Percentiles rank a stretch among this genome's conserved stretches.
phyloP scores from a whole-genome alignment of 1,139 yeast species.

The Saccharomycopsis phalli region DNA sequence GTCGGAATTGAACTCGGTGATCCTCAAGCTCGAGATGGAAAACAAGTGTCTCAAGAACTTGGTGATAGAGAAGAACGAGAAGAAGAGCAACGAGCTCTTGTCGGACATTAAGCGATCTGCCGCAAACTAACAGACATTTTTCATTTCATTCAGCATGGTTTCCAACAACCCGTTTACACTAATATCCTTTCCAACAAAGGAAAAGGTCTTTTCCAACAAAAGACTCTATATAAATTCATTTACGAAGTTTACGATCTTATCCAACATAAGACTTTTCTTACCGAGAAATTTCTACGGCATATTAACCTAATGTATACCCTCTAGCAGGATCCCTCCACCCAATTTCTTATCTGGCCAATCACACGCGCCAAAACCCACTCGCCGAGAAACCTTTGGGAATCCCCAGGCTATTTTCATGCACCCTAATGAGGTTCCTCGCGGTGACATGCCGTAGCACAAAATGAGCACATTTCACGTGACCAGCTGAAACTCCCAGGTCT shows the following conservation, averaged over 20 bases:
- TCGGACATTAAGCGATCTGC: constrained; percentile 17
- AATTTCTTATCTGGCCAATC: too few relatives aligned
- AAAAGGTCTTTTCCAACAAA: constrained; percentile 8
- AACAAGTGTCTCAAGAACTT: constrained; percentile 43
- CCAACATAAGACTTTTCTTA: constrained; percentile 14
- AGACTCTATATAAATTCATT: not conserved
- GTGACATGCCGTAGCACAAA: not conserved
- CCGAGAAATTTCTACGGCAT: too few relatives aligned
- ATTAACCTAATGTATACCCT: too few relatives aligned
- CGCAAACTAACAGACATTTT: not conserved
- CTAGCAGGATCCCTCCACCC: too few relatives aligned
- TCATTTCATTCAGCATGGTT: not conserved
- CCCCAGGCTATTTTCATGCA: too few relatives aligned
- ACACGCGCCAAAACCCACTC: too few relatives aligned
- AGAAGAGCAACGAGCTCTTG: constrained; percentile 22
- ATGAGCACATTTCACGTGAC: not conserved
- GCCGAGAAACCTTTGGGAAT: too few relatives aligned
- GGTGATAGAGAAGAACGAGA: constrained; percentile 41
- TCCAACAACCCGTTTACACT: constrained; percentile 1
- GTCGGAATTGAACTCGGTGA: constrained; percentile 33
- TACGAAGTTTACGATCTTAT: constrained; percentile 5
- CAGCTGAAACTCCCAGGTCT: too few relatives aligned
- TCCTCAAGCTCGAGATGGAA: constrained; percentile 39
- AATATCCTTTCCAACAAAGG: constrained; percentile 5
- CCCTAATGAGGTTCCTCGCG: not conserved